phyloP scores from a whole-genome alignment of 2,329 filamentous ascomycete species.

The Aspergillus versicolor region DNA sequence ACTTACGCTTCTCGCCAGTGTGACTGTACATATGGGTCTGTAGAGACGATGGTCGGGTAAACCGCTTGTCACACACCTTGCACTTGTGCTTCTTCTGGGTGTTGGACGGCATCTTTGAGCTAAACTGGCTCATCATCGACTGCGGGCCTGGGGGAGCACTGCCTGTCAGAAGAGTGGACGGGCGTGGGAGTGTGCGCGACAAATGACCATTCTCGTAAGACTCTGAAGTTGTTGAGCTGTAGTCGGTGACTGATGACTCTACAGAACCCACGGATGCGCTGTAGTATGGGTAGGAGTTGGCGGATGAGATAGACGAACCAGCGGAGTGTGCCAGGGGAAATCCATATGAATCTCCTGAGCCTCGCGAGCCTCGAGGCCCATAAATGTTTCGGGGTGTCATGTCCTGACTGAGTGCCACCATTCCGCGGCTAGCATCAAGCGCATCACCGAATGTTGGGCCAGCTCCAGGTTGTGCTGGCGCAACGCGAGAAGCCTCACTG shows the following conservation, averaged over 20 bases:
- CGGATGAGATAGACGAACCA: conserved; percentile 87
- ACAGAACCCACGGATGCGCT: conserved; percentile 68
- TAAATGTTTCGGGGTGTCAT: conserved; percentile 86
- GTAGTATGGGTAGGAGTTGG: conserved; percentile 81
- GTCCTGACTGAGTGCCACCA: conserved; percentile 94
- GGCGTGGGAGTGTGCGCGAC: conserved; percentile 80
- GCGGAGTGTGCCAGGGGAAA: conserved; percentile 89
- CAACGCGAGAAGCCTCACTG: conserved; percentile 35
- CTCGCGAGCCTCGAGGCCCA: conserved; percentile 65
- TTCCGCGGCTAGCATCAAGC: conserved; percentile 87
- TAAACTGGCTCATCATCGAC: conserved; percentile 99
- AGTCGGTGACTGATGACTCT: conserved; percentile 84
- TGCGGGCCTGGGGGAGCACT: conserved; percentile 79
- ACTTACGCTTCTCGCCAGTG: conserved; percentile 96
- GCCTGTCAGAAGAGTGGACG: conserved; percentile 62
- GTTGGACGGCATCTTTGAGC: conserved; percentile 91
- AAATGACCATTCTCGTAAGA: conserved; percentile 70
- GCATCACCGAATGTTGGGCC: conserved; percentile 78
- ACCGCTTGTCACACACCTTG: conserved; percentile 97
- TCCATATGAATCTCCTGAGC: conserved; percentile 82
- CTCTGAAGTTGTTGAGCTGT: conserved; percentile 85
- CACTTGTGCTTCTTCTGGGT: conserved; percentile 99
- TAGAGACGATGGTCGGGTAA: conserved; percentile 88
- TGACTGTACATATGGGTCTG: conserved; percentile 99
- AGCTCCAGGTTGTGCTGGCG: conserved; percentile 50